Percentiles rank a stretch among this genome's conserved stretches.
Conservation (phyloP, 139 green algal species). For the Coccomyxa sp. region DNA sequence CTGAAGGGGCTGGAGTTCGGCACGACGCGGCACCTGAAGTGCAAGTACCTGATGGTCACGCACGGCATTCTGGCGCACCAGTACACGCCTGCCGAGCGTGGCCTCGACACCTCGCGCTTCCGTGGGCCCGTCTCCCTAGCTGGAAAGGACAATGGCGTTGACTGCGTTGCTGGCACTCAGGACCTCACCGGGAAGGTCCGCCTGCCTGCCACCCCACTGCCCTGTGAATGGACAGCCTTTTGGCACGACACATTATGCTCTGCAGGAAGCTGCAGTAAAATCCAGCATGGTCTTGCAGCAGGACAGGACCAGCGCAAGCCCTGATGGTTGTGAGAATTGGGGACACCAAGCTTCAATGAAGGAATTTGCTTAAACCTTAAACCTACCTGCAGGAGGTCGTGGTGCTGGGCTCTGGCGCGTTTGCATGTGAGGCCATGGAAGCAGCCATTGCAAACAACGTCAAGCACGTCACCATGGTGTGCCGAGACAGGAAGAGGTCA, state of each 20-base stretch:
- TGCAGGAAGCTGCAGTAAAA: not conserved
- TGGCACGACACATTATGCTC: not conserved
- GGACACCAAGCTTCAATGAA: too few species aligned
- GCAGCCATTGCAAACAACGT: not conserved
- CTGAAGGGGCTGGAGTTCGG: not conserved
- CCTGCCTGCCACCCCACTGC: not conserved
- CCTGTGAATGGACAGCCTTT: not conserved
- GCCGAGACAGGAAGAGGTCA: not conserved
- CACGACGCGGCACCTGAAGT: not conserved
- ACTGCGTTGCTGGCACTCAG: not conserved
- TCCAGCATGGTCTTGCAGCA: not conserved
- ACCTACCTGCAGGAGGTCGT: conserved; percentile 1
- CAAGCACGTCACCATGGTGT: conserved; percentile 11
- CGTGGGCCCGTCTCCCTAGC: not conserved
- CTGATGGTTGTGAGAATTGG: too few species aligned
- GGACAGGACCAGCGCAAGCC: too few species aligned
- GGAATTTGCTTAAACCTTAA: not conserved
- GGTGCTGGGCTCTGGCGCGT: conserved; percentile 8
- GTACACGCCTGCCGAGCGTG: not conserved
- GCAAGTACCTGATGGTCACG: not conserved
- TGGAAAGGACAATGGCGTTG: not conserved
- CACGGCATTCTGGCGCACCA: not conserved
- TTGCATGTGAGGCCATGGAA: conserved; percentile 13
- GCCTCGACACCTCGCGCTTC: not conserved
- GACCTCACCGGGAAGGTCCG: not conserved